Percentiles rank a stretch among this genome's conserved stretches.
Conservation (phyloP, 2,329 filamentous ascomycete species). For the Stagonosporopsis cucurbitacearum region DNA sequence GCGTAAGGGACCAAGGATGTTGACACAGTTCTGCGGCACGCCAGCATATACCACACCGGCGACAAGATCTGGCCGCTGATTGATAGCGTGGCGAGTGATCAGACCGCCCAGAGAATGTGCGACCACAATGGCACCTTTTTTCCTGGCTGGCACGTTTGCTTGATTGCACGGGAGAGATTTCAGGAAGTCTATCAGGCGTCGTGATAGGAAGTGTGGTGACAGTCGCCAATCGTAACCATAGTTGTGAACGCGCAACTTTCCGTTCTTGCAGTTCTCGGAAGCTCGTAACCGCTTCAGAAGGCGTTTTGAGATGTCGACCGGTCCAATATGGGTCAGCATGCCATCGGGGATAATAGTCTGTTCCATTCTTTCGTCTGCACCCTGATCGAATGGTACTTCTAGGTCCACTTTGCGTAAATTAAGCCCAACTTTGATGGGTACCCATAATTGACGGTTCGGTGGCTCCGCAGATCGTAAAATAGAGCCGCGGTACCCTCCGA, state of each 20-base stretch:
- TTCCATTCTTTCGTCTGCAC: constrained; percentile 84
- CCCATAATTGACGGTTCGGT: constrained; percentile 88
- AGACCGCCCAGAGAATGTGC: constrained; percentile 88
- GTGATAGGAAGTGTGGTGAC: constrained; percentile 77
- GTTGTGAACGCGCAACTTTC: constrained; percentile 80
- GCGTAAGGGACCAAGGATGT: constrained; percentile 85
- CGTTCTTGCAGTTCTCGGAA: constrained; percentile 73
- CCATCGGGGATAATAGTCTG: constrained; percentile 83
- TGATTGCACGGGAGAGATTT: constrained; percentile 77
- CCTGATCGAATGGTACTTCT: constrained; percentile 79
- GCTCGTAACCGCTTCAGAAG: constrained; percentile 79
- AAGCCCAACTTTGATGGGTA: constrained; percentile 89
- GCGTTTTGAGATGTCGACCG: constrained; percentile 84
- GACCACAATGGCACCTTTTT: constrained; percentile 77
- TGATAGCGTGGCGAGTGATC: constrained; percentile 87
- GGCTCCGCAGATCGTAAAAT: constrained; percentile 83
- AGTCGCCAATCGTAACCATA: constrained; percentile 96
- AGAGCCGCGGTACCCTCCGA: constrained; percentile 91
- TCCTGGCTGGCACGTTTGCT: constrained; percentile 57
- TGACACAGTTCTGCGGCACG: constrained; percentile 83
- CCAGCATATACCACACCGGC: constrained; percentile 86
- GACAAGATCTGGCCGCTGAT: constrained; percentile 83
- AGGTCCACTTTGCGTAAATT: constrained; percentile 92
- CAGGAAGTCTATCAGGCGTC: constrained; percentile 74
- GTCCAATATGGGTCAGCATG: constrained; percentile 90